phyloP scores from a whole-genome alignment of 768 basidiomycete genomes.

The Tylopilus subfusipes region DNA sequence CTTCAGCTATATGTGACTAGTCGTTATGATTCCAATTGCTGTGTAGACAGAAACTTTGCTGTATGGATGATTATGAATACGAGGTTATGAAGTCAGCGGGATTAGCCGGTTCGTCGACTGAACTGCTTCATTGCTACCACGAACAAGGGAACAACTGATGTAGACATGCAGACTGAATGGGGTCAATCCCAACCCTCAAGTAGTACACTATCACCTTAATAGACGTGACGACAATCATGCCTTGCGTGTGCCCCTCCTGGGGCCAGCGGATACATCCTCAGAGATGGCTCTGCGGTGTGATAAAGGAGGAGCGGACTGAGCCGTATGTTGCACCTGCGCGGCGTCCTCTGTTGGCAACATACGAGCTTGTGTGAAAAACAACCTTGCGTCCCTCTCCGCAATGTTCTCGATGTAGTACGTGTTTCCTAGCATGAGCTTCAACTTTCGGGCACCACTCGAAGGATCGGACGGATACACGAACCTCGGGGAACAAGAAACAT shows the following conservation, averaged over 20 bases:
- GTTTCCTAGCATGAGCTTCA: slow-evolving; percentile 56
- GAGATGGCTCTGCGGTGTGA: slow-evolving; percentile 29
- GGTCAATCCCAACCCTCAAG: neutral
- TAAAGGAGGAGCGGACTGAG: slow-evolving; percentile 29
- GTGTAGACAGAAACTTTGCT: slow-evolving; percentile 8
- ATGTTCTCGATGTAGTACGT: slow-evolving; percentile 90
- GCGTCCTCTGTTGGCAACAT: slow-evolving; percentile 38
- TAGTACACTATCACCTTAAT: neutral
- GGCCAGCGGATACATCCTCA: slow-evolving; percentile 15
- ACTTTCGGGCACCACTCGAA: neutral
- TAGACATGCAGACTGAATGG: neutral
- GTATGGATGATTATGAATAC: slow-evolving; percentile 23
- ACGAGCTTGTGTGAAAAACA: slow-evolving; percentile 92
- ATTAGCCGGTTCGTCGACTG: neutral
- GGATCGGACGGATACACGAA: slow-evolving; percentile 30
- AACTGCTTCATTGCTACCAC: neutral
- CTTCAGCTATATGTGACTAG: slow-evolving; percentile 15
- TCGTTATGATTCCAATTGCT: slow-evolving; percentile 8
- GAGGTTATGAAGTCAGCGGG: slow-evolving; percentile 1
- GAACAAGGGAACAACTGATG: neutral
- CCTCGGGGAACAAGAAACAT: slow-evolving; percentile 92
- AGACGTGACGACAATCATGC: neutral
- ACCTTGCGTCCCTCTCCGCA: slow-evolving; percentile 65
- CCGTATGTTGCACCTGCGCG: slow-evolving; percentile 21
- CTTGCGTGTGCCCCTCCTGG: slow-evolving; percentile 18